Evolutionary conservation across 768 basidiomycete species (phyloP), one percentile per base, ranked within the genome.

Genomic region (Lentinula sp.): DNA sequence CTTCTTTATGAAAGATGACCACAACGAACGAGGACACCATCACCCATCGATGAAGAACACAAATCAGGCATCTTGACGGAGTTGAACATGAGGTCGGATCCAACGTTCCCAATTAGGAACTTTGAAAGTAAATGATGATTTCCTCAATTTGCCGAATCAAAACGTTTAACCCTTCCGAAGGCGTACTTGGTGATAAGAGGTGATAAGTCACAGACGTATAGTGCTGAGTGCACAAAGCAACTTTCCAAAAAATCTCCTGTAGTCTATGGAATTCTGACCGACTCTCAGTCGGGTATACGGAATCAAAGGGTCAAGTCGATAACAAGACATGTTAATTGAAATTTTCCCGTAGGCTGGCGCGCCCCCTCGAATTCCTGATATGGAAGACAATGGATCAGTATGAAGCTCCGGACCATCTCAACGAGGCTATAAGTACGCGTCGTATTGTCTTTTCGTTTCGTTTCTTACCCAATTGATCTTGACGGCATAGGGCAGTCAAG

Each of bases 361-460:
- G 13, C 32, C 13, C 50, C n/a, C 33, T 32, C 28, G 35, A 54
- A 18, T 54, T 37, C 53, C 53, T 35, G 37, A 54, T 54, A 41
- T 39, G 53, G 53, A 15, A 41, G n/a, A 53, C 28, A 50, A 50
- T 28, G 49, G 28, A 48, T 48, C 46, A 48, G 20, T 2, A 32
- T 50, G 20, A 33, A 32, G 32, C 28, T 32, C 50, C 50, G 50
- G 32, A 3, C 32, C n/a, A 48, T 54, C 18, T 7, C 18, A 36
- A 8, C n/a, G 10, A 41, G 37, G 37, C 12, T 54, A 54, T 54
- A 54, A 54, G 53, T 37, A 36, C 6, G n/a, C 18, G 20, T 23
- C 32, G 56, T 45, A 57, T 57, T 57, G 56, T 57, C 56, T 43
- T 57, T 57, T 57, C 39, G 56, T 48, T 41, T 46, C 45, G 12